Percentiles rank a stretch among this genome's conserved stretches.
Conservation (phyloP, 495 filamentous ascomycete genomes). For the Neurospora sublineolata region DNA sequence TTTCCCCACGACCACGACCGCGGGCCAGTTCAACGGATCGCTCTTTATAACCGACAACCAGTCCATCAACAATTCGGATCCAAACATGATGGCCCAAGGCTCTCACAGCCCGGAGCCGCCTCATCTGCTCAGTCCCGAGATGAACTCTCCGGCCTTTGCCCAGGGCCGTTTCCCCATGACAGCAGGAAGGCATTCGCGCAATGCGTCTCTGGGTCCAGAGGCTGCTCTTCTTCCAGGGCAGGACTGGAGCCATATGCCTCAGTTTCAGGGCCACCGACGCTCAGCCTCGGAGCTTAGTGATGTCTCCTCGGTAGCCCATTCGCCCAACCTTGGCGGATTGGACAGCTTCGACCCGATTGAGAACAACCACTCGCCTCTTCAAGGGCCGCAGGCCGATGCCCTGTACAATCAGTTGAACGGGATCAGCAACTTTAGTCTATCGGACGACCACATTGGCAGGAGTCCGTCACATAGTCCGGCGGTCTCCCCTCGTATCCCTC, state of each 20-base stretch:
- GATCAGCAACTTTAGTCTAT: constrained; percentile 71
- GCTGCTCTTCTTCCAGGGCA: constrained; percentile 59
- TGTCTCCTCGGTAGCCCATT: constrained; percentile 64
- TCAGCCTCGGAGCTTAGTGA: constrained; percentile 88
- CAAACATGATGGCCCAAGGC: constrained; percentile 59
- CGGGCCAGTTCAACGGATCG: constrained; percentile 36
- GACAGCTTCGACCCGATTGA: constrained; percentile 69
- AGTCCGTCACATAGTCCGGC: constrained; percentile 79
- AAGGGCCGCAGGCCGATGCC: constrained; percentile 58
- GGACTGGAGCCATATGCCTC: constrained; percentile 56
- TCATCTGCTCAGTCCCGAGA: constrained; percentile 57
- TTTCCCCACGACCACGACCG: constrained; percentile 30
- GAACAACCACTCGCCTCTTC: constrained; percentile 66
- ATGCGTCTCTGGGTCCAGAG: constrained; percentile 70
- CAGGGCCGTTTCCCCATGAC: constrained; percentile 45
- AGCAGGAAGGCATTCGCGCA: constrained; percentile 54
- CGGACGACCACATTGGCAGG: constrained; percentile 52
- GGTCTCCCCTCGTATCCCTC: constrained; percentile 69
- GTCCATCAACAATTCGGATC: constrained; percentile 42
- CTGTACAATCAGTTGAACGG: constrained; percentile 69
- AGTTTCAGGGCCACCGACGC: constrained; percentile 69
- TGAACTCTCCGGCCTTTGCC: constrained; percentile 45
- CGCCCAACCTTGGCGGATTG: constrained; percentile 65
- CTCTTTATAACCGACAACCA: constrained; percentile 38
- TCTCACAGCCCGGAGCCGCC: constrained; percentile 53